phyloP scores from a whole-genome alignment of 2,329 filamentous ascomycete species.

The Byssothecium circinans region DNA sequence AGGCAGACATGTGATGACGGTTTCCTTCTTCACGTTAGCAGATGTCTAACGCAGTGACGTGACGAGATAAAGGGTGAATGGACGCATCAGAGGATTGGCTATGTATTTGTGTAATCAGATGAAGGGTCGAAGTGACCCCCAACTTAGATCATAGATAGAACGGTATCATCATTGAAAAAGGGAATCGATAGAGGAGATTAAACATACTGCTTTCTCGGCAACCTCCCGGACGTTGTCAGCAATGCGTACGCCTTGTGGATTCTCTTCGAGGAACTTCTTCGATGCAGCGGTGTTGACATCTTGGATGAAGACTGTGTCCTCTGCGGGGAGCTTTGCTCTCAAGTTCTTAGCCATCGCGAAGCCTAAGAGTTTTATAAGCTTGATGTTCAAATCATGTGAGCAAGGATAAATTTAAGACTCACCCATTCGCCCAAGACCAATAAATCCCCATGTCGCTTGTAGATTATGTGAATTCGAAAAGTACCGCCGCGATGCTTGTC shows the following conservation, averaged over 20 bases:
- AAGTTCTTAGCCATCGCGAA: slow-evolving; percentile 75
- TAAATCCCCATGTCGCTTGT: slow-evolving; percentile 53
- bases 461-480: slow-evolving; percentile 48
- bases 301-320: slow-evolving; percentile 65
- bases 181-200: slow-evolving; percentile 3
- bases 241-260: slow-evolving; percentile 56
- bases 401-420: slow-evolving; percentile 18
- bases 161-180: slow-evolving; percentile 52
- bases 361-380: slow-evolving; percentile 49
- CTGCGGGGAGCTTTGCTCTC: slow-evolving; percentile 63
- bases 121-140: slow-evolving; percentile 59
- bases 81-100: slow-evolving; percentile 73
- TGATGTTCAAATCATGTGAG: not conserved
- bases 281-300: slow-evolving; percentile 64
- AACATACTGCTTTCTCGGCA: slow-evolving; percentile 66
- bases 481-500: slow-evolving; percentile 38
- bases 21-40: slow-evolving; percentile 62
- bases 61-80: slow-evolving; percentile 11
- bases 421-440: slow-evolving; percentile 56
- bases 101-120: slow-evolving; percentile 64
- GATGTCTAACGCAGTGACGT: slow-evolving; percentile 2
- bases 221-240: slow-evolving; percentile 63
- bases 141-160: slow-evolving; percentile 72
- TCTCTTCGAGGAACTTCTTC: slow-evolving; percentile 60
- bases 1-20: slow-evolving; percentile 84